Evolutionary conservation across 2,329 filamentous ascomycete genomes (phyloP), one percentile per base, ranked within the genome.

Genomic region (Emergomyces orientalis): DNA sequence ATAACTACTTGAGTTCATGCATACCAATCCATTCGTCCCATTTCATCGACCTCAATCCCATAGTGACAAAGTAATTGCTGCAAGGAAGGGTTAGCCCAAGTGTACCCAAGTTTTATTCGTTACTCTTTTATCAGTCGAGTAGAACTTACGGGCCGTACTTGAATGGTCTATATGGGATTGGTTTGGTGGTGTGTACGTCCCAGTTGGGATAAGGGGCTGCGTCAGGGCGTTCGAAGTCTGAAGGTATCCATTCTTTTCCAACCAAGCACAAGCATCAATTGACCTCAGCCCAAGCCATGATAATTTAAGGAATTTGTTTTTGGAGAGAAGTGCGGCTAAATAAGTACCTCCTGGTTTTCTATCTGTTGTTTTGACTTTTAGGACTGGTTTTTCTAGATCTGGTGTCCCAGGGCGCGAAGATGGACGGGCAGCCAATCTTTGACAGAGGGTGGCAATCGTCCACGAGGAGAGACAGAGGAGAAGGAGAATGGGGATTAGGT

Each of bases 101-200:
- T n/a, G n/a, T n/a, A n/a, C n/a, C n/a, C n/a, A n/a, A n/a, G n/a
- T n/a, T n/a, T n/a, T n/a, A n/a, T n/a, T n/a, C n/a, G n/a, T n/a
- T n/a, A n/a, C n/a, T n/a, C n/a, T n/a, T n/a, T n/a, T n/a, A n/a
- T n/a, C n/a, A n/a, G n/a, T n/a, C n/a, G n/a, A 59, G 41, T 49
- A 57, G n/a, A 59, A 75, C 74, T 72, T 71, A 78, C 72, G 88
- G 88, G 0, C 89, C 89, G 72, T 90, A 84, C 68, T 87, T 84
- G 73, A 93, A 93, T 0, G 89, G 88, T 6, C 89, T 83, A 75
- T 93, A 93, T 0, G 88, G 88, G 0, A 91, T 81, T 0, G 89
- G 89, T 64, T 88, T 87, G 1, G 87, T 89, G n/a, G 77, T 76
- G 30, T 82, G 78, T 43, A 91, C 72, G 52, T 86, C 85, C 88